Evolutionary conservation across 179 eudicot genomes (phyloP).

Genomic region (Silene coronaria): DNA sequence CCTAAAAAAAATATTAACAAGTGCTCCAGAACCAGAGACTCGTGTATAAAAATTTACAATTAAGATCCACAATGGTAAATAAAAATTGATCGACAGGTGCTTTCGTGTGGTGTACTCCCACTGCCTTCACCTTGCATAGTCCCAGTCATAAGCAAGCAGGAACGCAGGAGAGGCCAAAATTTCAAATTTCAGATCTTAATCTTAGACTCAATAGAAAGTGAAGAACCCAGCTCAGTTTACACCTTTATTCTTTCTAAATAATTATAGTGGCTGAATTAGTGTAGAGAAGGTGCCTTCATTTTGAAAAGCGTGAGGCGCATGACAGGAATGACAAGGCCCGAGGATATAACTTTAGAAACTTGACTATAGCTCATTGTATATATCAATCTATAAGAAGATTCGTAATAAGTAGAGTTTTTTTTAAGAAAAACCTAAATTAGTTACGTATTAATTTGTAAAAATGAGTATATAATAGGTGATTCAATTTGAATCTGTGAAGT

Average conservation of each 20-base stretch:
- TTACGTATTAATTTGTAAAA: too few species aligned
- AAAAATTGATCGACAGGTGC: not conserved
- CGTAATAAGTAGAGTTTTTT: too few species aligned
- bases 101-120: not conserved
- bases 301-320: too few species aligned
- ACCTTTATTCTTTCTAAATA: not conserved
- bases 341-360: too few species aligned
- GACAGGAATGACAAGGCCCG: too few species aligned
- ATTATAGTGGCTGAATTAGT: too few species aligned
- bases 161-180: not conserved
- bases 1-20: not conserved
- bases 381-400: too few species aligned
- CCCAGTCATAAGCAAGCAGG: conserved; percentile 1
- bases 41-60: not conserved
- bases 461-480: too few species aligned
- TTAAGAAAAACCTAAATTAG: too few species aligned
- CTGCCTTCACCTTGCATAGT: not conserved
- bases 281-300: too few species aligned
- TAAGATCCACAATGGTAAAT: not conserved
- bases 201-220: not conserved
- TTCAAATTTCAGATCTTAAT: not conserved
- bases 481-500: too few species aligned
- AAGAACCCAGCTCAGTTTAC: not conserved
- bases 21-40: not conserved
- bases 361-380: too few species aligned